Evolutionary conservation across 176 grass and related monocot genomes (phyloP), one percentile per base, ranked within the genome.

Genomic region (Tuctoria greenei): DNA sequence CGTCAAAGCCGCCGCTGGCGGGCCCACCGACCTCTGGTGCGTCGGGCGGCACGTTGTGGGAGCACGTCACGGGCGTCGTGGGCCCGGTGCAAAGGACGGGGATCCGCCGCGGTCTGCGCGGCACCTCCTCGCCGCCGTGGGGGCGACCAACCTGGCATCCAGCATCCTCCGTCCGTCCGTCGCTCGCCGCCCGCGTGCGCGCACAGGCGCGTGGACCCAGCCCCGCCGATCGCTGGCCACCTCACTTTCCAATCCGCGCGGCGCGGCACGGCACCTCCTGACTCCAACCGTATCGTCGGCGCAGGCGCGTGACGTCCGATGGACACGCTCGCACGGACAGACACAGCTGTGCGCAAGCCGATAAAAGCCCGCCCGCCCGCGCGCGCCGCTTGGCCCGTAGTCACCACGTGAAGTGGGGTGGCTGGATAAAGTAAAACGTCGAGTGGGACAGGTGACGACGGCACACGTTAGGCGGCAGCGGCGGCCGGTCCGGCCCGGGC

Each of bases 11-110:
- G 76, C 81, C 81, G 64, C 70, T 37, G 0, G 41, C 1, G 56
- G 85, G 69, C 34, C 80, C 67, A 20, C 38, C 37, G 35, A 20
- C 38, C 37, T 25, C 5, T 36, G 61, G 63, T 55, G 86, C 80
- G 80, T 62, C 15, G 86, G 65, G 86, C 75, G 76, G 69, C 69
- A 61, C 69, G 62, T 38, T 79, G 80, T 35, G 61, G 74, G 75
- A 69, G 86, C 86, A 83, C 86, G 80, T 88, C 86, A 79, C 85
- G 86, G 86, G 86, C 60, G 49, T 2, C 6, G 74, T 52, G 86
- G 75, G 14, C 69, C 80, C n/a, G 26, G 47, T 4, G 47, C 34
- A 3, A 61, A 31, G 67, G 85, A 69, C 74, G 37, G 31, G 31
- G n/a, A 88, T 83, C 86, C 81, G 62, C 62, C 64, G 75, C 75